A percentile compares a stretch with the other conserved stretches of the same genome.
Conservation (phyloP, 1,284 basidiomycete species). For the Thecaphora thlaspeos region DNA sequence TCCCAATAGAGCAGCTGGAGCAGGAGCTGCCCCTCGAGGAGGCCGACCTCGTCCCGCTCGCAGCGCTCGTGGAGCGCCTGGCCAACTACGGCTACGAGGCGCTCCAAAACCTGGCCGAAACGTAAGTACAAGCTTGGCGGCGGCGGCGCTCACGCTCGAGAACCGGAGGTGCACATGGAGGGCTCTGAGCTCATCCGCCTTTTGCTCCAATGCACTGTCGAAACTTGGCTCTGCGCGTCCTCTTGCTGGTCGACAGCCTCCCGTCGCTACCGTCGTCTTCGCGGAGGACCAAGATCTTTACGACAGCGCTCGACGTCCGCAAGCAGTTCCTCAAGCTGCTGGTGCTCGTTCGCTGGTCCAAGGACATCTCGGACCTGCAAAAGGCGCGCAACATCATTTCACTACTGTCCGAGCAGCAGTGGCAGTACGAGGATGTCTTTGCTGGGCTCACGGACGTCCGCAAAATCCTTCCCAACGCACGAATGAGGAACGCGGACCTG, state of each 20-base stretch:
- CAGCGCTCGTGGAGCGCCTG: constrained; percentile 72
- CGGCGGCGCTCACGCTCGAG: too few species aligned
- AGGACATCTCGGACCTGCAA: constrained; percentile 32
- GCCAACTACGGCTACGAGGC: constrained; percentile 79
- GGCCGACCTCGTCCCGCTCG: constrained; percentile 73
- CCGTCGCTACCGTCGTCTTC: constrained; percentile 78
- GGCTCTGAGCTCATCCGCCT: too few species aligned
- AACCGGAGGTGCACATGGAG: too few species aligned
- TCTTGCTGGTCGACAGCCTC: constrained; percentile 63
- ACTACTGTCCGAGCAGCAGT: constrained; percentile 64
- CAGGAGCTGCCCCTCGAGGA: constrained; percentile 72
- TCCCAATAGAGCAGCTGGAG: constrained; percentile 63
- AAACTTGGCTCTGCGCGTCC: too few species aligned
- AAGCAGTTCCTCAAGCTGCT: constrained; percentile 86
- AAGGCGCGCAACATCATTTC: constrained; percentile 49
- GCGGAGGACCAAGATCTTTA: constrained; percentile 76
- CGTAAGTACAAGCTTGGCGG: constrained; percentile 65
- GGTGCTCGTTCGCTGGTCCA: constrained; percentile 50
- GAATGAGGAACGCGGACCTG: constrained; percentile 81
- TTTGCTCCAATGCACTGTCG: too few species aligned
- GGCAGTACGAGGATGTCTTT: constrained; percentile 74
- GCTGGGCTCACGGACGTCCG: constrained; percentile 68
- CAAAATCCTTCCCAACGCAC: constrained; percentile 60
- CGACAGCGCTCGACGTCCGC: constrained; percentile 82
- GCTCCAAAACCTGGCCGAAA: constrained; percentile 78